Conservation (phyloP, 202 grass and related monocot species). For the Elaeis oleifera region DNA sequence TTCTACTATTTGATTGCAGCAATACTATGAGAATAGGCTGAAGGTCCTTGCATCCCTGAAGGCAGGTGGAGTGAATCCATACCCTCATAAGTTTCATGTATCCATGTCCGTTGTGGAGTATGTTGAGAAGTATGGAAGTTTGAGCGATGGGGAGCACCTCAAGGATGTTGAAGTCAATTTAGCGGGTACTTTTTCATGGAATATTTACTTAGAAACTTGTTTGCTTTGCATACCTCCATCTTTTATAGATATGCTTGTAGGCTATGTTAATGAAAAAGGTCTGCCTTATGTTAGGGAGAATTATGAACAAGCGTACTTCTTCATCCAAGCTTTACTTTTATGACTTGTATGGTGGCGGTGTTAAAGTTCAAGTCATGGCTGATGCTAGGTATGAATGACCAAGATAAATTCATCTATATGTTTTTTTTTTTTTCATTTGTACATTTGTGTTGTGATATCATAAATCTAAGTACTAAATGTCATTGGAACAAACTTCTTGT, state of each 20-base stretch:
- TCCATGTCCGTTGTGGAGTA: conserved; percentile 44
- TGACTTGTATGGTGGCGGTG: conserved; percentile 62
- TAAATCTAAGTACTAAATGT: no score
- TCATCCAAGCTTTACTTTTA: conserved; percentile 96
- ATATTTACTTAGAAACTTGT: neutral
- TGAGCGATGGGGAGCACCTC: conserved; percentile 47
- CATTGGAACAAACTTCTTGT: no score
- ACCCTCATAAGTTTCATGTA: conserved; percentile 69
- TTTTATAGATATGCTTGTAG: neutral
- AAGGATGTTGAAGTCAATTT: conserved; percentile 40
- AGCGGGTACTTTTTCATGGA: conserved; percentile 40
- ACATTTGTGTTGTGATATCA: neutral
- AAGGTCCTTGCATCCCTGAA: conserved; percentile 44
- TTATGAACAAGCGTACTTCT: conserved; percentile 86
- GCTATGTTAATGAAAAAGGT: no score
- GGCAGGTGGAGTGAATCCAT: conserved; percentile 39
- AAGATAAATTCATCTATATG: neutral
- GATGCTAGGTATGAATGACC: conserved; percentile 55
- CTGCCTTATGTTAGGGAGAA: conserved; percentile 43
- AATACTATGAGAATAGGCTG: conserved; percentile 88
- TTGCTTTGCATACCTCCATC: neutral
- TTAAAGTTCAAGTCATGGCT: conserved; percentile 88
- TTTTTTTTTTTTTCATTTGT: neutral
- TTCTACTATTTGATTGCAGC: conserved; percentile 29
- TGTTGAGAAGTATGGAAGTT: conserved; percentile 57